Percentiles rank a stretch among this genome's conserved stretches.
These are phyloP conservation scores for Tolypocladium nubicola DNA, from an alignment of 2,329 filamentous ascomycete genomes.

Conservation along the genomic window DNA sequence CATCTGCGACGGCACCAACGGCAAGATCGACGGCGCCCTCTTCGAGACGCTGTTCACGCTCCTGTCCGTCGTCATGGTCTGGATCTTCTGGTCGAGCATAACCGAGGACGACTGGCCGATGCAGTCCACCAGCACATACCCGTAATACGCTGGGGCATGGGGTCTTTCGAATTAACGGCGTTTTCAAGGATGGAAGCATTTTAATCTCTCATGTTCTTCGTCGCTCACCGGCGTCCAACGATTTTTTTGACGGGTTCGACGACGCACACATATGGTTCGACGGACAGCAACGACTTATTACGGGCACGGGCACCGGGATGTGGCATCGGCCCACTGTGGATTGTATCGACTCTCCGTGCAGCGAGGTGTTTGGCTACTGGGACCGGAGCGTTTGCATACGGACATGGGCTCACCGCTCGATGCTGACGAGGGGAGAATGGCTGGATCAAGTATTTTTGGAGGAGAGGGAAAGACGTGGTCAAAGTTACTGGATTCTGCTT, in stretches of 20 bases:
- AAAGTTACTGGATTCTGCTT: constrained; percentile 11
- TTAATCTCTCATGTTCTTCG: constrained; percentile 7
- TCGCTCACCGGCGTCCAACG: constrained; percentile 2
- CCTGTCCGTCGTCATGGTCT: constrained; percentile 69
- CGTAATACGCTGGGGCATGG: constrained; percentile 11
- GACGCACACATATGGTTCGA: constrained; percentile 5
- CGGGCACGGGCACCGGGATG: background rate
- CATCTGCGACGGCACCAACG: constrained; percentile 72
- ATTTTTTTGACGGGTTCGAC: constrained; percentile 5
- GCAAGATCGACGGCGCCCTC: constrained; percentile 84
- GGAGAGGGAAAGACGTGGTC: constrained; percentile 1
- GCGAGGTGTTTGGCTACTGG: constrained; percentile 11
- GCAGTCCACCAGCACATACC: constrained; percentile 32
- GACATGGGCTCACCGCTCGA: constrained; percentile 1
- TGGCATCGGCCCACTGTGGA: background rate
- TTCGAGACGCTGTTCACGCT: constrained; percentile 93
- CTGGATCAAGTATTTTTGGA: background rate
- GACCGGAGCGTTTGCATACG: constrained; percentile 11
- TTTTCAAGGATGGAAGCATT: constrained; percentile 11
- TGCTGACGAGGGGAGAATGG: background rate
- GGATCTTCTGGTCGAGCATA: constrained; percentile 98
- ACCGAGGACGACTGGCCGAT: constrained; percentile 96
- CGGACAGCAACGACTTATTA: background rate
- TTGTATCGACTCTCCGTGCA: background rate
- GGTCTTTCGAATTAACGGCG: constrained; percentile 9